Percentiles rank a stretch among this genome's conserved stretches.
Evolutionary conservation across 2,329 filamentous ascomycete genomes (phyloP).

Genomic region (Colletotrichum lentis): DNA sequence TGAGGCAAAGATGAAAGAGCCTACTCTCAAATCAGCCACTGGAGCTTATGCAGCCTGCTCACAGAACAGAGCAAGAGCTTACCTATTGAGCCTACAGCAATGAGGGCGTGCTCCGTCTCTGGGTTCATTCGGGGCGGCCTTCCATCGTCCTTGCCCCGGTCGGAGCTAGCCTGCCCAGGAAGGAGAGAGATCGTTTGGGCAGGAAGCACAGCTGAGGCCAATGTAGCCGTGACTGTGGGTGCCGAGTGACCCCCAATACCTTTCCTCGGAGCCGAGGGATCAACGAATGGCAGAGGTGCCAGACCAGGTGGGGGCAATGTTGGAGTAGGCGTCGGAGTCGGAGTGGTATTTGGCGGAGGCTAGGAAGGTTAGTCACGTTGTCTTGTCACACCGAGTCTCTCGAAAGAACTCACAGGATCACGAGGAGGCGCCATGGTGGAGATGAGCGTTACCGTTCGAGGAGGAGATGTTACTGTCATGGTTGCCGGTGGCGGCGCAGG

Average conservation of each 20-base stretch:
- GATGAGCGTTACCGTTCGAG: slow-evolving; percentile 25
- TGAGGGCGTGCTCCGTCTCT: slow-evolving; percentile 46
- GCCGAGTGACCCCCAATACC: slow-evolving; percentile 19
- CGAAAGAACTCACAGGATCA: slow-evolving; percentile 7
- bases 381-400: not conserved
- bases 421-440: slow-evolving; percentile 26
- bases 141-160: slow-evolving; percentile 21
- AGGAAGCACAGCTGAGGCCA: slow-evolving; percentile 27
- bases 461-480: slow-evolving; percentile 26
- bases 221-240: slow-evolving; percentile 32
- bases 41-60: too few relatives aligned
- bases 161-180: slow-evolving; percentile 24
- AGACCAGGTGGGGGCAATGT: slow-evolving; percentile 10
- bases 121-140: slow-evolving; percentile 40
- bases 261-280: slow-evolving; percentile 33
- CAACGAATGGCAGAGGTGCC: slow-evolving; percentile 25
- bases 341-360: not conserved
- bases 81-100: slow-evolving; percentile 50
- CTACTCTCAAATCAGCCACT: slow-evolving; percentile 42
- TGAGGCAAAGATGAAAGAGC: slow-evolving; percentile 55
- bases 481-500: slow-evolving; percentile 24
- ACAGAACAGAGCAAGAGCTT: slow-evolving; percentile 11
- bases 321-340: not conserved
- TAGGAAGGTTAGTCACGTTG: not conserved
- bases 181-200: slow-evolving; percentile 31